A percentile compares a stretch with the other conserved stretches of the same genome.
These are phyloP conservation scores for Escovopsis sp. DNA, from an alignment of 2,329 filamentous ascomycete genomes.

Conservation along the genomic window DNA sequence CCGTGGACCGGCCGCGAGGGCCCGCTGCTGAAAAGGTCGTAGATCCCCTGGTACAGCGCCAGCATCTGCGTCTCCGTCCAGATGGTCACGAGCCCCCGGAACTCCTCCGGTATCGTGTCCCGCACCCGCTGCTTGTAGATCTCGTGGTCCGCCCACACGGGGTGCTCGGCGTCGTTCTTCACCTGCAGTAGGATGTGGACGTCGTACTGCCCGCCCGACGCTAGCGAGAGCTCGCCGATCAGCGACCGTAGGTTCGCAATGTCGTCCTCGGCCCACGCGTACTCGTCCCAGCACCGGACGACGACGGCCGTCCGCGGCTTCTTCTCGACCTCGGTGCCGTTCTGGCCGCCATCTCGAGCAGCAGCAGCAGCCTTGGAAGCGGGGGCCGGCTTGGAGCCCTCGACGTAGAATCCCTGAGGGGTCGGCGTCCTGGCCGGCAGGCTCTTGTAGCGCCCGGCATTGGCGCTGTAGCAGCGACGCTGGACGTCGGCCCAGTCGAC, in stretches of 20 bases:
- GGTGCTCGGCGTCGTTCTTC: conserved; percentile 57
- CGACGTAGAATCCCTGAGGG: conserved; percentile 37
- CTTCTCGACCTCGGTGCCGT: conserved; percentile 1
- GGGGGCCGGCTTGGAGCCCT: background rate
- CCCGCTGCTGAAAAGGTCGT: conserved; percentile 55
- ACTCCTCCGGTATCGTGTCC: conserved; percentile 64
- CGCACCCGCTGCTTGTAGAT: conserved; percentile 52
- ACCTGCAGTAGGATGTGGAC: conserved; percentile 77
- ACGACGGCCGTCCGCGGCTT: conserved; percentile 53
- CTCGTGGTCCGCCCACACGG: conserved; percentile 63
- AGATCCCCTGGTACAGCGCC: conserved; percentile 74
- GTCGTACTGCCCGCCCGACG: conserved; percentile 75
- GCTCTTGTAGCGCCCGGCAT: conserved; percentile 52
- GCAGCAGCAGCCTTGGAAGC: background rate
- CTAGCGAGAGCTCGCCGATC: conserved; percentile 66
- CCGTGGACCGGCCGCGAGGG: conserved; percentile 69
- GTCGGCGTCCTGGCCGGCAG: conserved; percentile 24
- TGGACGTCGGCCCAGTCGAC: conserved; percentile 72
- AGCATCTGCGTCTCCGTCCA: conserved; percentile 95
- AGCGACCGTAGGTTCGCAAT: conserved; percentile 70
- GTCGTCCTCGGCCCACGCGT: conserved; percentile 64
- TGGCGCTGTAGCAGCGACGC: conserved; percentile 55
- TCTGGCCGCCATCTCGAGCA: conserved; percentile 1
- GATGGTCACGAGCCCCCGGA: conserved; percentile 73
- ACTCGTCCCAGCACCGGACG: conserved; percentile 70